A percentile compares a stretch with the other conserved stretches of the same genome.
phyloP scores from a whole-genome alignment of 2,329 filamentous ascomycete genomes.

The Apiospora hydei region DNA sequence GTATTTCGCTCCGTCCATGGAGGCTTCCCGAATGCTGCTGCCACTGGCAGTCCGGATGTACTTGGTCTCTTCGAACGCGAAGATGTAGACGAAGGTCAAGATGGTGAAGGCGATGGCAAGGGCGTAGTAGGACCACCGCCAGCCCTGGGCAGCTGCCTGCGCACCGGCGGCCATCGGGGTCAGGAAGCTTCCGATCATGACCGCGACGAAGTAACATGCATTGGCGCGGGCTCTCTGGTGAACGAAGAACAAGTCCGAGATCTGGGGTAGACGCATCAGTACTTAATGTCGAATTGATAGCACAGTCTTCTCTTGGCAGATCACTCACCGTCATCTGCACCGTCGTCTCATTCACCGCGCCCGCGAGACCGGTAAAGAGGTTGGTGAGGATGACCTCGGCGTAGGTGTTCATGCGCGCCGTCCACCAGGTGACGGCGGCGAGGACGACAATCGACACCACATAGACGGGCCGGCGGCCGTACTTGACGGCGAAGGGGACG shows the following conservation, averaged over 20 bases:
- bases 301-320: fast-evolving
- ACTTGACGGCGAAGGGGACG: conserved; percentile 45
- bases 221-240: conserved; percentile 43
- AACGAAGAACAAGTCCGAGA: conserved; percentile 44
- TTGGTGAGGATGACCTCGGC: conserved; percentile 38
- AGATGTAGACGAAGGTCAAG: conserved; percentile 26
- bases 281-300: background rate
- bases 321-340: conserved; percentile 46
- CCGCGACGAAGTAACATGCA: conserved; percentile 41
- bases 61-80: conserved; percentile 38
- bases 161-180: conserved; percentile 42
- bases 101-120: conserved; percentile 31
- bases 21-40: background rate
- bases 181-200: conserved; percentile 43
- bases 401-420: conserved; percentile 31
- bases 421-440: conserved; percentile 37
- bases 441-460: conserved; percentile 35
- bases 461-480: conserved; percentile 44
- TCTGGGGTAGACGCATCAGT: conserved; percentile 29
- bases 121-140: conserved; percentile 42
- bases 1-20: background rate
- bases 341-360: conserved; percentile 48
- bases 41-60: conserved; percentile 31
- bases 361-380: conserved; percentile 44
- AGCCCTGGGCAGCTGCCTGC: conserved; percentile 36